These are phyloP conservation scores for Melastoma malabathricum DNA, from an alignment of 345 rosid genomes.

Conservation along the genomic window DNA sequence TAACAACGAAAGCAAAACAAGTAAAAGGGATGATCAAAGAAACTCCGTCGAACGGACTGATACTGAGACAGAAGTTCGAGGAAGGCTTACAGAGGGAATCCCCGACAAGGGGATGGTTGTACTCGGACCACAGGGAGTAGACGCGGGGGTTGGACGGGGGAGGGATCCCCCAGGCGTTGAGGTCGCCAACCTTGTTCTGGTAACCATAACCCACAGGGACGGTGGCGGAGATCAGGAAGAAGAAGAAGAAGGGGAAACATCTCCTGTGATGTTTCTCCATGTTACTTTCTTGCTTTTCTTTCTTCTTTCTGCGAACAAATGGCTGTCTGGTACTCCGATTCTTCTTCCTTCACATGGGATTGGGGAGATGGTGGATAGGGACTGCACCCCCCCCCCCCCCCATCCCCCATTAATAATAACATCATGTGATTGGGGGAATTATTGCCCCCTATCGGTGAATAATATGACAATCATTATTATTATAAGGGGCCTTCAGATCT, in stretches of 20 bases:
- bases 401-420: no score
- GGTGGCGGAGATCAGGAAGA: slow-evolving; percentile 4
- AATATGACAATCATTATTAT: no score
- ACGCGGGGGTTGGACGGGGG: slow-evolving; percentile 39
- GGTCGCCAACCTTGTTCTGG: slow-evolving; percentile 49
- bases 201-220: not conserved
- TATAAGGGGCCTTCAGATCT: no score
- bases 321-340: no score
- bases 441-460: no score
- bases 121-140: slow-evolving; percentile 66
- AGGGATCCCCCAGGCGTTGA: slow-evolving; percentile 85
- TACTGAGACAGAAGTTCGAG: not conserved
- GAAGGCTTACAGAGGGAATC: slow-evolving; percentile 56
- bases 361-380: no score
- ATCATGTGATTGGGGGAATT: no score
- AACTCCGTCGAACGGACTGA: not conserved
- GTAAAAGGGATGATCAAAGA: not conserved
- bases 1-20: slow-evolving; percentile 2
- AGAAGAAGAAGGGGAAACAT: not conserved
- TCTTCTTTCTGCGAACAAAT: no score
- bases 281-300: no score
- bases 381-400: no score
- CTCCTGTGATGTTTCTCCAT: no score
- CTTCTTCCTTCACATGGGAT: no score
- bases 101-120: slow-evolving; percentile 48